phyloP scores from a whole-genome alignment of 176 grass and related monocot genomes.

The Cenchrus purpureus region DNA sequence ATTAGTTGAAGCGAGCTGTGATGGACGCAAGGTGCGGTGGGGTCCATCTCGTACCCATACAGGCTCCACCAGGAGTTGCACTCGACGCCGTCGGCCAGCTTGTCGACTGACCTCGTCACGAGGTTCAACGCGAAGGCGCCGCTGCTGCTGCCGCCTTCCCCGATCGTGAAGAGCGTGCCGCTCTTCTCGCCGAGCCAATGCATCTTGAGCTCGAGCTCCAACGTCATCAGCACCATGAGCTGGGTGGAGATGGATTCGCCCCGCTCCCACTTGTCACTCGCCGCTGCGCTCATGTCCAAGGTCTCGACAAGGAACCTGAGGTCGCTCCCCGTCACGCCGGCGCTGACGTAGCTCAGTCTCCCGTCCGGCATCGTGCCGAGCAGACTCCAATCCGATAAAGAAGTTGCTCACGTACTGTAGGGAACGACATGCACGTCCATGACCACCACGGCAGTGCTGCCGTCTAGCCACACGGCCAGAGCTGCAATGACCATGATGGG shows the following conservation, averaged over 20 bases:
- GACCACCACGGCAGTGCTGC: neutral
- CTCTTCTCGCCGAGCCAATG: neutral
- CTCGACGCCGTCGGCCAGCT: neutral
- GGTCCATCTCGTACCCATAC: constrained; percentile 30
- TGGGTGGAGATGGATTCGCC: neutral
- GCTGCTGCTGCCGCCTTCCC: neutral
- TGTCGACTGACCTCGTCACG: neutral
- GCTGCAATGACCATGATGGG: neutral
- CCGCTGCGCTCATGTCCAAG: neutral
- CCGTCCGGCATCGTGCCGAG: neutral
- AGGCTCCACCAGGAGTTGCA: neutral
- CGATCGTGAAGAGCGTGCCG: neutral
- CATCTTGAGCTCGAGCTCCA: neutral
- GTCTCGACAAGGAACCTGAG: neutral
- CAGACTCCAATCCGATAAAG: neutral
- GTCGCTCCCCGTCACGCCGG: neutral
- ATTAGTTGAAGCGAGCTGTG: neutral
- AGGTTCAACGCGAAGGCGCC: neutral
- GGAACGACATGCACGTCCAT: neutral
- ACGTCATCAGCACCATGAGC: neutral
- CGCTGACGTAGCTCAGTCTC: neutral
- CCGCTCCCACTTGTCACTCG: neutral
- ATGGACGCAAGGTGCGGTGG: neutral
- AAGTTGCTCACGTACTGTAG: neutral
- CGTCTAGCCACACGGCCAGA: constrained; percentile 7